Percentiles rank a stretch among this genome's conserved stretches.
phyloP scores from a whole-genome alignment of 1,284 basidiomycete species.

The Fistulina hepatica region DNA sequence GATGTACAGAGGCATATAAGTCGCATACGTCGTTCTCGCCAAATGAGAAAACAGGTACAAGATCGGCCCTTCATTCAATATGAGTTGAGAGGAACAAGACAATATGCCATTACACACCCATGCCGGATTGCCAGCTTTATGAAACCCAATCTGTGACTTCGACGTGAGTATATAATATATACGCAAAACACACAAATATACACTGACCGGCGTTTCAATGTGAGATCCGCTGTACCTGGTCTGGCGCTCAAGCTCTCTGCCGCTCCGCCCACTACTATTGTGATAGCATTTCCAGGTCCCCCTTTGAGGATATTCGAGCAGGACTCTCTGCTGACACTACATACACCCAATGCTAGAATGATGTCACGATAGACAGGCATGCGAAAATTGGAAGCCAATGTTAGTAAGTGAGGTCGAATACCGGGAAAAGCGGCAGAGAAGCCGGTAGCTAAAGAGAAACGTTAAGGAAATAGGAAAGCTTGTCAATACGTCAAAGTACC shows the following conservation, averaged over 20 bases:
- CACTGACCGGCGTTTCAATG: constrained; percentile 63
- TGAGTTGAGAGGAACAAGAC: not conserved
- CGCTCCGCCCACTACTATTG: constrained; percentile 95
- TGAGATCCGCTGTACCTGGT: constrained; percentile 92
- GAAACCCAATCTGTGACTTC: constrained; percentile 61
- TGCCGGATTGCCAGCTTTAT: constrained; percentile 94
- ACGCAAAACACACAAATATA: constrained; percentile 11
- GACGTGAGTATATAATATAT: constrained; percentile 5
- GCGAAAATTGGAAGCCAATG: constrained; percentile 82
- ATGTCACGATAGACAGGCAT: constrained; percentile 93
- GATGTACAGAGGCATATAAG: constrained; percentile 2
- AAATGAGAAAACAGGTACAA: constrained; percentile 94
- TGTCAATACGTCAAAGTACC: constrained; percentile 30
- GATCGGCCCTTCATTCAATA: constrained; percentile 52
- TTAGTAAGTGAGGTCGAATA: constrained; percentile 87
- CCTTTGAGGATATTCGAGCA: constrained; percentile 81
- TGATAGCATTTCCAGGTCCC: constrained; percentile 70
- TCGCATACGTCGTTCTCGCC: constrained; percentile 92
- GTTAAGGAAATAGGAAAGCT: constrained; percentile 1
- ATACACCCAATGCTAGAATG: constrained; percentile 76
- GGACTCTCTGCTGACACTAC: constrained; percentile 83
- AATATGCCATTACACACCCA: constrained; percentile 43
- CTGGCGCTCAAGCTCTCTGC: constrained; percentile 89
- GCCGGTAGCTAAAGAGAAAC: constrained; percentile 60
- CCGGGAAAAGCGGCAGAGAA: constrained; percentile 89